phyloP scores from a whole-genome alignment of 139 green algal genomes.

The Picochlorum sp. region DNA sequence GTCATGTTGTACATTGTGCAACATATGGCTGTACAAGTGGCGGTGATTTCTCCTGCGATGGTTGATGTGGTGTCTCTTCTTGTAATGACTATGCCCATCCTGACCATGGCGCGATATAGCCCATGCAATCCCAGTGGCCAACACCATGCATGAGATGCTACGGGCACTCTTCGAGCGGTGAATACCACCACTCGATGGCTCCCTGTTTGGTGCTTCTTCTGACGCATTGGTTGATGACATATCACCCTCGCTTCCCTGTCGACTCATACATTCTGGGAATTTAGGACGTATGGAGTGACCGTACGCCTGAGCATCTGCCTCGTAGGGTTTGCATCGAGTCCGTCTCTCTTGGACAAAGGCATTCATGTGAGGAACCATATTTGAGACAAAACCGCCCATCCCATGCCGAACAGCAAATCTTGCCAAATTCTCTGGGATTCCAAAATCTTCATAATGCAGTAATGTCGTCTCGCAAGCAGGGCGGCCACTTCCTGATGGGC shows the following conservation, averaged over 20 bases:
- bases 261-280: background rate
- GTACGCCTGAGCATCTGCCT: conserved; percentile 22
- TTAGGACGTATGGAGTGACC: conserved; percentile 4
- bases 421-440: conserved; percentile 54
- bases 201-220: background rate
- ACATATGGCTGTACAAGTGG: too few species aligned
- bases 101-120: conserved; percentile 13
- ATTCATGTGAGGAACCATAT: conserved; percentile 47
- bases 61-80: too few species aligned
- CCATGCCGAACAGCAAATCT: conserved; percentile 60
- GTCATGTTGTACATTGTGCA: too few species aligned
- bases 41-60: too few species aligned
- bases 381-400: conserved; percentile 83
- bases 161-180: conserved; percentile 1
- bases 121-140: conserved; percentile 27
- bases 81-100: too few species aligned
- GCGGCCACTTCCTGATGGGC: conserved; percentile 46
- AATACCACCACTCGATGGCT: background rate
- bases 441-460: conserved; percentile 82
- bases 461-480: conserved; percentile 70
- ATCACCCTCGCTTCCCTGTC: background rate
- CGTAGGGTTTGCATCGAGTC: conserved; percentile 18
- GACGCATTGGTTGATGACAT: background rate
- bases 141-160: conserved; percentile 25
- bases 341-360: conserved; percentile 54